Conservation (phyloP, 2,329 filamentous ascomycete species). For the Escovopsis sp. region DNA sequence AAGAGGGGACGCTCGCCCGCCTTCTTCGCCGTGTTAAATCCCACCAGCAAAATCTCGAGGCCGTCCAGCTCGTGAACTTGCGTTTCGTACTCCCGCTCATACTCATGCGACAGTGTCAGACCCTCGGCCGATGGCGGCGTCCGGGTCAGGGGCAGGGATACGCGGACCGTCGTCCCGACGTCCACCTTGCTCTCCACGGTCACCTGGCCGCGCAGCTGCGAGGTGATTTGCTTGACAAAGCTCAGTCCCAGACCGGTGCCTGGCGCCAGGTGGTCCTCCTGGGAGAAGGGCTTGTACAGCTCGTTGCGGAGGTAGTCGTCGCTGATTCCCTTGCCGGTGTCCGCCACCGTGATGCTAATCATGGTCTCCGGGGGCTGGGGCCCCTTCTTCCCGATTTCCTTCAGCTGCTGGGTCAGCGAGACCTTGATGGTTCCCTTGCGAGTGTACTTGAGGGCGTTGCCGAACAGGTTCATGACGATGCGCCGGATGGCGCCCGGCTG, state of each 20-base stretch:
- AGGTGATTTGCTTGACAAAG: conserved; percentile 47
- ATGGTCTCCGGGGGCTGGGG: conserved; percentile 2
- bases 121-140: conserved; percentile 1
- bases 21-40: conserved; percentile 7
- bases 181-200: conserved; percentile 32
- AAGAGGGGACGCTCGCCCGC: conserved; percentile 1
- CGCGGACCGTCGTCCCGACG: conserved; percentile 15
- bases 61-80: conserved; percentile 16
- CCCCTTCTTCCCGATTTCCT: conserved; percentile 7
- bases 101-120: conserved; percentile 4
- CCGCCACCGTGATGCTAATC: conserved; percentile 34
- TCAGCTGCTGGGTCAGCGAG: conserved; percentile 7
- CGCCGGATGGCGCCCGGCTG: conserved; percentile 36
- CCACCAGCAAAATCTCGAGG: conserved; percentile 15
- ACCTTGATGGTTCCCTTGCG: conserved; percentile 18
- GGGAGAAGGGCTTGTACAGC: conserved; percentile 48
- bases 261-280: conserved; percentile 44
- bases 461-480: conserved; percentile 48
- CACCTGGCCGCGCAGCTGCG: conserved; percentile 42
- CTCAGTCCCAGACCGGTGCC: conserved; percentile 52
- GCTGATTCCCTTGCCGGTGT: conserved; percentile 52
- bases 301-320: conserved; percentile 44
- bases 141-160: conserved; percentile 7
- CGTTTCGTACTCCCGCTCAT: conserved; percentile 14
- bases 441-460: conserved; percentile 50